Conservation (phyloP, 495 filamentous ascomycete species). For the Coniosporium apollinis region DNA sequence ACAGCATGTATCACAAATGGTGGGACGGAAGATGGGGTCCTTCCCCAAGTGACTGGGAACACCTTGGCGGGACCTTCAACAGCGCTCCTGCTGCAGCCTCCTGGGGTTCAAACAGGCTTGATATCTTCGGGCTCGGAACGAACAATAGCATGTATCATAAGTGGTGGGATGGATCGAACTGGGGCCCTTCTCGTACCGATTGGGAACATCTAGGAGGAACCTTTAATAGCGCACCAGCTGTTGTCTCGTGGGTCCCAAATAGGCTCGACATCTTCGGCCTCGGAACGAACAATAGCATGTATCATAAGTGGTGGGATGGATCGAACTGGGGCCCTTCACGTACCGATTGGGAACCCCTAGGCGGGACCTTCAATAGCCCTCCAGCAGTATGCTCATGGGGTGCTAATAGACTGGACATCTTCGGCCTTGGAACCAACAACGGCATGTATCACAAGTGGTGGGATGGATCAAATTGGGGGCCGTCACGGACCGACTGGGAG, state of each 20-base stretch:
- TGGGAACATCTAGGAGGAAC: conserved; percentile 16
- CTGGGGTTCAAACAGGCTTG: conserved; percentile 13
- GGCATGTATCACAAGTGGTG: conserved; percentile 10
- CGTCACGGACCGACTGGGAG: conserved; percentile 9
- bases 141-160: conserved; percentile 18
- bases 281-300: conserved; percentile 1
- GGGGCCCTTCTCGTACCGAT: conserved; percentile 4
- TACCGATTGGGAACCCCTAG: conserved; percentile 15
- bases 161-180: conserved; percentile 19
- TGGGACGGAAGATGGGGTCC: neutral
- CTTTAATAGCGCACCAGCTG: conserved; percentile 9
- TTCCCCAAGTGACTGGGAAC: conserved; percentile 11
- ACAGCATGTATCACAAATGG: neutral
- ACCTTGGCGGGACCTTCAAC: conserved; percentile 12
- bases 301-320: conserved; percentile 7
- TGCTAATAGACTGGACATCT: conserved; percentile 13
- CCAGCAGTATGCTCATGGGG: conserved; percentile 16
- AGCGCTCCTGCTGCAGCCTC: conserved; percentile 10
- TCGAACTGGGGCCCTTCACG: conserved; percentile 7
- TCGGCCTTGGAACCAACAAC: conserved; percentile 3
- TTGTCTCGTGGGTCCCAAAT: conserved; percentile 17
- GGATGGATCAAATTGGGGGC: conserved; percentile 13
- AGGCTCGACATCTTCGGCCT: conserved; percentile 5
- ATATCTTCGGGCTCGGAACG: conserved; percentile 17
- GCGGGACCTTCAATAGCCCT: conserved; percentile 8